Evolutionary conservation across 768 basidiomycete species (phyloP), one percentile per base, ranked within the genome.

Genomic region (Suillus paluster): DNA sequence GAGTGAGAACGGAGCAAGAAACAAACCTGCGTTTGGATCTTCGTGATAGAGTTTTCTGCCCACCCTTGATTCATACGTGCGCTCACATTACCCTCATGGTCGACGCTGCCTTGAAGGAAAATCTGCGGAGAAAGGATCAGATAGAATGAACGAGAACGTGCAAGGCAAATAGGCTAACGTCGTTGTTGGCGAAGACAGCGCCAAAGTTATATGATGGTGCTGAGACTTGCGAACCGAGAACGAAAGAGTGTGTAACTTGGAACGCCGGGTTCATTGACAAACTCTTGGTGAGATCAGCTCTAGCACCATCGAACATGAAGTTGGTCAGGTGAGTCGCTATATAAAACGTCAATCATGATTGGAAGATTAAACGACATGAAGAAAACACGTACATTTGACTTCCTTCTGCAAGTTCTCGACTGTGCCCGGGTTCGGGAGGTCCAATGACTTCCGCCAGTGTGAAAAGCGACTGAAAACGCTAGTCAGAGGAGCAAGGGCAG

Each of bases 211-310:
- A 99, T 34, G 90, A 91, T 15, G 97, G 85, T 1, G 94, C 86
- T 0, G 83, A 77, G n/a, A 88, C 86, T 75, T 92, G 90, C 21
- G 94, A 94, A 21, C 94, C 97, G 61, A 98, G 81, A 62, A 89
- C 83, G 79, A 99, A 98, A 25, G 95, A 92, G 76, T 99, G 97
- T 63, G 95, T 96, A 69, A 98, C 91, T 81, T 99, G 97, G 86
- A 99, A 99, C 56, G 92, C 87, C n/a, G 97, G 97, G 75, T 87
- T 93, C 75, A 91, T 84, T 33, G 95, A 97, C 68, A 99, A 82
- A 68, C 86, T 90, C 80, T 99, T 99, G 53, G 93, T 91, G 68
- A 99, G 82, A 81, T 99, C 97, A 36, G 97, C 97, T 68, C 96
- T 85, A 30, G 92, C 97, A 66, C 97, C 97, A 81, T 99, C 97